Base-by-base conservation (phyloP, 2,329 filamentous ascomycete genomes). In the Chaetothyriales sp. region DNA sequence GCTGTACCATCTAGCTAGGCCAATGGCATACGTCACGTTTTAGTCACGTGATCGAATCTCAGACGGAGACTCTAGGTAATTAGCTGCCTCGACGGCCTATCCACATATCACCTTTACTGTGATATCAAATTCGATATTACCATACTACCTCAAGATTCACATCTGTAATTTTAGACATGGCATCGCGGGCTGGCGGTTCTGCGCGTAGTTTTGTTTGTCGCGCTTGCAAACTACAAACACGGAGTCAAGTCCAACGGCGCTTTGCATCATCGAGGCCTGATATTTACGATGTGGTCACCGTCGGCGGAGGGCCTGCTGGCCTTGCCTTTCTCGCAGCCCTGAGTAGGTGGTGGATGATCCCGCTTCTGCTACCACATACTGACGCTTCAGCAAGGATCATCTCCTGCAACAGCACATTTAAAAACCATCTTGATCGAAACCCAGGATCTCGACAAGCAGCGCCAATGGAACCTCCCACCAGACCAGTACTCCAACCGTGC, bases 271-370 rank as follows among this genome's bases (percentile, higher is more conserved):
- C 47, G n/a, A 28, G 46, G 9, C 80, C 81, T 9, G 86, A 94
- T 58, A 82, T 95, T 62, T 95, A 92, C 72, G 89, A 95, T 77
- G 85, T 95, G 29, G 87, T 95, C 56, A 92, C 88, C 62, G 85
- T 95, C 50, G 89, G 89, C 55, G 89, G 89, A 56, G 89, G 89
- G 4, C 89, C 89, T 20, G 89, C 89, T 45, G 90, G 90, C 51
- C 75, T 98, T 53, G 94, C 88, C 63, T 77, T 94, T 29, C 71
- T 89, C 51, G 79, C 85, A 54, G 84, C 86, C 60, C 75, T 92
- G 44, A 82, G 86, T 89, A 75, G 60, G 76, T 66, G 22, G 1
- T 46, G 20, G n/a, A 40, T 48, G n/a, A 46, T 43, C 20, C 48
- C 40, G 46, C 20, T 48, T 44, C 46, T 54, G 33, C 56, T 29